Evolutionary conservation across 768 basidiomycete species (phyloP).

Genomic region (Lactarius hatsudake): DNA sequence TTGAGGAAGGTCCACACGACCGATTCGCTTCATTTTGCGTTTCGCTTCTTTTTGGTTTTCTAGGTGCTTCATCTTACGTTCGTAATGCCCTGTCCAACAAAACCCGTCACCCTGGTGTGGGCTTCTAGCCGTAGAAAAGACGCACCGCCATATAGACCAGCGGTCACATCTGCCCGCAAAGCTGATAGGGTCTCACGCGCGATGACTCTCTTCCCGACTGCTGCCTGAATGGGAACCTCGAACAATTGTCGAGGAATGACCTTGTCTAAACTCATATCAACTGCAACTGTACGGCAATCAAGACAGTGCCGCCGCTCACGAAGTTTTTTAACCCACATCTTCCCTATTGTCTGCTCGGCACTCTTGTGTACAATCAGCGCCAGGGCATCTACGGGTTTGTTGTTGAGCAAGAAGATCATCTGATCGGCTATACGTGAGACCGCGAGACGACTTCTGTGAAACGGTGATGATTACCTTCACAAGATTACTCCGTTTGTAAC

Average conservation of each 20-base stretch:
- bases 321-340: slow-evolving; percentile 88
- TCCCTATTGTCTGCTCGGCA: slow-evolving; percentile 68
- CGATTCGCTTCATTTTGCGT: slow-evolving; percentile 82
- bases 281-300: not conserved
- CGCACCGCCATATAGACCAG: slow-evolving; percentile 84
- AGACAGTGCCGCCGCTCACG: slow-evolving; percentile 48
- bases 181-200: slow-evolving; percentile 88
- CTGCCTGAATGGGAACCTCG: slow-evolving; percentile 94
- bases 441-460: slow-evolving; percentile 9
- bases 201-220: slow-evolving; percentile 80
- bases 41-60: slow-evolving; percentile 94
- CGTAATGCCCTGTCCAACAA: slow-evolving; percentile 64
- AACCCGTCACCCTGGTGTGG: not conserved
- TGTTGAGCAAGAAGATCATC: slow-evolving; percentile 91
- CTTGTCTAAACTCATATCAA: slow-evolving; percentile 52
- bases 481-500: slow-evolving; percentile 77
- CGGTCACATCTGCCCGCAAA: slow-evolving; percentile 87
- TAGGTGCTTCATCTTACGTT: slow-evolving; percentile 87
- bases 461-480: slow-evolving; percentile 58
- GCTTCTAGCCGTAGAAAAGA: slow-evolving; percentile 7
- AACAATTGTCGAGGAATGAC: slow-evolving; percentile 92
- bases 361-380: slow-evolving; percentile 89
- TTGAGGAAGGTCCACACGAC: slow-evolving; percentile 87
- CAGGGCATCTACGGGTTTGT: slow-evolving; percentile 87
- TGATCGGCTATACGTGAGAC: slow-evolving; percentile 33